Conservation (phyloP, 1,139 yeast genomes). For the Pichia sp. region DNA sequence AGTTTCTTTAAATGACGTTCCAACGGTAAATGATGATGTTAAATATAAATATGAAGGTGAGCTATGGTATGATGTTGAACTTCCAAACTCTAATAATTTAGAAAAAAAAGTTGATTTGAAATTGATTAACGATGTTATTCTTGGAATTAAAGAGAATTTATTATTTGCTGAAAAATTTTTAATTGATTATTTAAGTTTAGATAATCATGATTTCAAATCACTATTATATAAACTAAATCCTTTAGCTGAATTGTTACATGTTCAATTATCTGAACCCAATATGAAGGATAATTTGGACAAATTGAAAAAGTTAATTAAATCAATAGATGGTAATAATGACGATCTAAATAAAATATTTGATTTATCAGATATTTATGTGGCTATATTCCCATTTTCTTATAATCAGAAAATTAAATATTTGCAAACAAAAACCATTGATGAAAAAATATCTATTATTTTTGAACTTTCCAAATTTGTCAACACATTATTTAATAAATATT, state of each 20-base stretch:
- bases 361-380: conserved; percentile 45
- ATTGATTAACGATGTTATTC: not conserved
- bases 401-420: conserved; percentile 42
- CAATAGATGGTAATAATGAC: conserved; percentile 3
- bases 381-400: conserved; percentile 54
- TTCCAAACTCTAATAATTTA: too few species aligned
- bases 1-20: not conserved
- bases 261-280: conserved; percentile 33
- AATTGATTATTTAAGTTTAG: conserved; percentile 1
- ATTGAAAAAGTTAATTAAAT: conserved; percentile 29
- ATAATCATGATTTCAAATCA: conserved; percentile 21
- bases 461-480: conserved; percentile 30
- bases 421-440: conserved; percentile 30
- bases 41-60: conserved; percentile 6
- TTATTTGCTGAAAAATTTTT: conserved; percentile 10
- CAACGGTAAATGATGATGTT: not conserved
- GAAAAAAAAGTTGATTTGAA: not conserved
- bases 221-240: conserved; percentile 53
- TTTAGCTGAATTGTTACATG: conserved; percentile 50
- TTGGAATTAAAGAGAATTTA: conserved; percentile 2
- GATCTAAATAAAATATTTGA: conserved; percentile 19
- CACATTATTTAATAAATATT: conserved; percentile 31
- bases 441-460: conserved; percentile 35
- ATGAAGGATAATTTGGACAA: conserved; percentile 17
- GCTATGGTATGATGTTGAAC: not conserved